Percentiles rank a stretch among this genome's conserved stretches.
These are phyloP conservation scores for Harrya chromipes DNA, from an alignment of 768 basidiomycete species.

Conservation along the genomic window DNA sequence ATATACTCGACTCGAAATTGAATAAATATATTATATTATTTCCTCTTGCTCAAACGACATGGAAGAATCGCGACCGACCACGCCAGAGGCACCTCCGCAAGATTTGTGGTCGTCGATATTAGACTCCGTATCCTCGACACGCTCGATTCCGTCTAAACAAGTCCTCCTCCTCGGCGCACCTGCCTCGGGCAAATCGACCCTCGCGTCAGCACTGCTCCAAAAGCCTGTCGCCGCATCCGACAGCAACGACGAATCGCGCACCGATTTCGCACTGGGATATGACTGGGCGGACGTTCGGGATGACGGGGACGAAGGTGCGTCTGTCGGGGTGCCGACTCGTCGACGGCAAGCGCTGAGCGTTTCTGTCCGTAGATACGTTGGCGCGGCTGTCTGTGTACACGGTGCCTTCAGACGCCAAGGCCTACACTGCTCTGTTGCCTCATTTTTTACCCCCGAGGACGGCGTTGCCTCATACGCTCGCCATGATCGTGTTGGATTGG, in stretches of 20 bases:
- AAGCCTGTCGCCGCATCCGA: constrained; percentile 54
- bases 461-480: constrained; percentile 65
- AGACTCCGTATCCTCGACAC: constrained; percentile 77
- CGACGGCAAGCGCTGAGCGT: background rate
- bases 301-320: constrained; percentile 90
- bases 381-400: constrained; percentile 89
- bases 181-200: constrained; percentile 71
- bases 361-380: constrained; percentile 61
- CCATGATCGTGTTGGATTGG: constrained; percentile 92
- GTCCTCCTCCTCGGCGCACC: constrained; percentile 81
- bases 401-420: constrained; percentile 75
- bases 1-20: background rate
- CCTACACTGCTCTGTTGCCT: constrained; percentile 70
- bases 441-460: constrained; percentile 74
- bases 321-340: background rate
- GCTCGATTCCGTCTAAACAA: constrained; percentile 84
- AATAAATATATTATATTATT: no score
- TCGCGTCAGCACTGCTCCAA: constrained; percentile 69
- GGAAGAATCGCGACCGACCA: constrained; percentile 54
- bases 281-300: constrained; percentile 89
- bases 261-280: constrained; percentile 87
- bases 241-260: constrained; percentile 53
- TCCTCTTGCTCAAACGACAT: constrained; percentile 6
- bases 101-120: constrained; percentile 94
- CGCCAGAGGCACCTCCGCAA: constrained; percentile 70